Evolutionary conservation across 2,329 filamentous ascomycete species (phyloP).

Genomic region (Domatiomyces catenatus): DNA sequence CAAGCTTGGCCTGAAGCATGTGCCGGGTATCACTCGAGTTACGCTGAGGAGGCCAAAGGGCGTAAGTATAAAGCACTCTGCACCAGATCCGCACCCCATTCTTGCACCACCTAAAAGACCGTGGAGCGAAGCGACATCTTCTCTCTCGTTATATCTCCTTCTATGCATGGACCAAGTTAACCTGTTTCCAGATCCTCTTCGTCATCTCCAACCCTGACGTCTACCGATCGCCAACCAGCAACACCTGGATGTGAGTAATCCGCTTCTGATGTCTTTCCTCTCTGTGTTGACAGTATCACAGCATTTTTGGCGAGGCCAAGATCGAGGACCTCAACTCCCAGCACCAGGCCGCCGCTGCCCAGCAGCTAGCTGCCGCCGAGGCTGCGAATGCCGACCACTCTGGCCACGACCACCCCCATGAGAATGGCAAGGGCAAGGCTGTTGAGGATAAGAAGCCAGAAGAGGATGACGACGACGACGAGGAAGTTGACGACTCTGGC

Average conservation of each 20-base stretch:
- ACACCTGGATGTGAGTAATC: conserved; percentile 89
- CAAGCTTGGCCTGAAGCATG: conserved; percentile 92
- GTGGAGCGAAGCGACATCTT: conserved; percentile 7
- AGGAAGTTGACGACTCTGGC: conserved; percentile 87
- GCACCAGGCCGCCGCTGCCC: conserved; percentile 86
- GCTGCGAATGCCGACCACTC: conserved; percentile 40
- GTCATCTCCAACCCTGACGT: conserved; percentile 99
- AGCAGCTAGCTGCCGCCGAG: conserved; percentile 76
- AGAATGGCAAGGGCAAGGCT: conserved; percentile 48
- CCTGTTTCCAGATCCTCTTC: conserved; percentile 66
- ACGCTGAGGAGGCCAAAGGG: conserved; percentile 98
- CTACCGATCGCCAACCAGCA: conserved; percentile 98
- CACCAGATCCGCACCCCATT: background rate
- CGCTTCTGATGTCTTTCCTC: conserved; percentile 13
- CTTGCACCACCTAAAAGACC: conserved; percentile 1
- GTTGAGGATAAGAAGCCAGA: conserved; percentile 48
- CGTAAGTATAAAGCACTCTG: conserved; percentile 45
- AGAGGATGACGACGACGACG: conserved; percentile 79
- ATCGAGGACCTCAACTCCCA: conserved; percentile 99
- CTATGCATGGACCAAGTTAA: conserved; percentile 7
- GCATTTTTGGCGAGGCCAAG: conserved; percentile 99
- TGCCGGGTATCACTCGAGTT: conserved; percentile 94
- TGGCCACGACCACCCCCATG: conserved; percentile 42
- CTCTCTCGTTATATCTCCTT: conserved; percentile 2
- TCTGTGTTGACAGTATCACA: conserved; percentile 25